Conservation (phyloP, 345 rosid species). For the Acer saccharum region DNA sequence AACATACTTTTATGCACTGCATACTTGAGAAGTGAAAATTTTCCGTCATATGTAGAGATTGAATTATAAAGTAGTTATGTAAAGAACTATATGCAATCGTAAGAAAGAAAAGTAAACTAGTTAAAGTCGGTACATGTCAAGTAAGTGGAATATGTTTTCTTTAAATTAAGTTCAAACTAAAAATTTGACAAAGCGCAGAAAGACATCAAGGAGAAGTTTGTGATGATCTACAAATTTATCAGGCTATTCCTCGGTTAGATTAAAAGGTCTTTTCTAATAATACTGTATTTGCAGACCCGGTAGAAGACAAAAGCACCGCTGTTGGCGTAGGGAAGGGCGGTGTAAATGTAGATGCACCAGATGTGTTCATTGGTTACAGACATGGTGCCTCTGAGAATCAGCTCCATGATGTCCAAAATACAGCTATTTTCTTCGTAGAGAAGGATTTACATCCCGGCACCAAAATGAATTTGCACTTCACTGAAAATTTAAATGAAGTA, state of each 20-base stretch:
- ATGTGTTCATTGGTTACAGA: too few relatives aligned
- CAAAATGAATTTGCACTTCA: constrained; percentile 60
- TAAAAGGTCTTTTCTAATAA: background rate
- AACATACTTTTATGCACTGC: background rate
- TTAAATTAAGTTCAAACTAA: background rate
- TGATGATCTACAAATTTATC: background rate
- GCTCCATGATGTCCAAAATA: constrained; percentile 56
- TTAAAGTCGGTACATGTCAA: background rate
- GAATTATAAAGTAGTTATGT: too few relatives aligned
- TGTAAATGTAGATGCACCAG: constrained; percentile 38
- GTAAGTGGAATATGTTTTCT: background rate
- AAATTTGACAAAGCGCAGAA: background rate
- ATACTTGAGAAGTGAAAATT: background rate
- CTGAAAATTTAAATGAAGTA: constrained; percentile 39
- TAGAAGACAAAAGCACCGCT: constrained; percentile 60
- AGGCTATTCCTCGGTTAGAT: background rate
- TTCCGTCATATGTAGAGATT: background rate
- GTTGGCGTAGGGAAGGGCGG: constrained; percentile 47
- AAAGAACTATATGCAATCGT: background rate
- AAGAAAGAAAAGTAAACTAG: background rate
- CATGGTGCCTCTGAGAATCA: constrained; percentile 38
- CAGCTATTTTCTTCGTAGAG: constrained; percentile 81
- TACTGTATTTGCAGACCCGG: constrained; percentile 40
- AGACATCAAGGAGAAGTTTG: background rate
- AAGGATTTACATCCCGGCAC: constrained; percentile 63